Conservation (phyloP, 345 rosid genomes). For the Capsella bursapastoris region DNA sequence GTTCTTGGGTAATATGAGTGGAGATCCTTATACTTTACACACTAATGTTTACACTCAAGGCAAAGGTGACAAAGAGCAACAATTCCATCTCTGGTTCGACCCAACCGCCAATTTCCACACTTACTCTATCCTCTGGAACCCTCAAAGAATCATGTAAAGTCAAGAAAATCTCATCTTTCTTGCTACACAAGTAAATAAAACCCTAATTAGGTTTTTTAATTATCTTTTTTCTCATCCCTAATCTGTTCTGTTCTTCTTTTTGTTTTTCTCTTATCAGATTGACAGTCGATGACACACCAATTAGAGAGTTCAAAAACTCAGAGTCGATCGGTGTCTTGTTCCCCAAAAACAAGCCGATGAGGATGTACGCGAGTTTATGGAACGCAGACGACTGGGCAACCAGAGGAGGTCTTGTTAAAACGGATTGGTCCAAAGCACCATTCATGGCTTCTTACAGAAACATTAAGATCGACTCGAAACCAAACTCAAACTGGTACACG, state of each 20-base stretch:
- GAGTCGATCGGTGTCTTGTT: conserved; percentile 55
- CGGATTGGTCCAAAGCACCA: conserved; percentile 62
- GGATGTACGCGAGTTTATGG: conserved; percentile 62
- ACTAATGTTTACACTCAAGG: conserved; percentile 52
- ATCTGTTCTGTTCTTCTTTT: background rate
- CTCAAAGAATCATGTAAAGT: conserved; percentile 49
- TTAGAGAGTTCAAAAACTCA: conserved; percentile 63
- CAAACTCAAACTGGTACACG: conserved; percentile 48
- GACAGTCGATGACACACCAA: conserved; percentile 61
- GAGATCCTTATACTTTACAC: conserved; percentile 51
- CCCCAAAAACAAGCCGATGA: conserved; percentile 70
- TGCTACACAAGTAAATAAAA: conserved; percentile 1
- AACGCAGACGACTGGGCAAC: conserved; percentile 73
- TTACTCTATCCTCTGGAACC: conserved; percentile 54
- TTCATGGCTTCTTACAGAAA: conserved; percentile 49
- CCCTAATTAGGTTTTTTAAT: conserved; percentile 12
- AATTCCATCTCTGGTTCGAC: conserved; percentile 51
- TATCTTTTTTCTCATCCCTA: background rate
- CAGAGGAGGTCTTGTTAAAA: conserved; percentile 63
- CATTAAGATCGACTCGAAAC: conserved; percentile 45
- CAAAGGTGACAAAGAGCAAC: conserved; percentile 52
- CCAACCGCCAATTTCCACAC: conserved; percentile 47
- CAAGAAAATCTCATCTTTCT: conserved; percentile 5
- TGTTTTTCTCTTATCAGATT: conserved; percentile 33
- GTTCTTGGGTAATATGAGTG: conserved; percentile 52